These are phyloP conservation scores for Trematosphaeria pertusa DNA, from an alignment of 2,329 filamentous ascomycete genomes.

Conservation along the genomic window DNA sequence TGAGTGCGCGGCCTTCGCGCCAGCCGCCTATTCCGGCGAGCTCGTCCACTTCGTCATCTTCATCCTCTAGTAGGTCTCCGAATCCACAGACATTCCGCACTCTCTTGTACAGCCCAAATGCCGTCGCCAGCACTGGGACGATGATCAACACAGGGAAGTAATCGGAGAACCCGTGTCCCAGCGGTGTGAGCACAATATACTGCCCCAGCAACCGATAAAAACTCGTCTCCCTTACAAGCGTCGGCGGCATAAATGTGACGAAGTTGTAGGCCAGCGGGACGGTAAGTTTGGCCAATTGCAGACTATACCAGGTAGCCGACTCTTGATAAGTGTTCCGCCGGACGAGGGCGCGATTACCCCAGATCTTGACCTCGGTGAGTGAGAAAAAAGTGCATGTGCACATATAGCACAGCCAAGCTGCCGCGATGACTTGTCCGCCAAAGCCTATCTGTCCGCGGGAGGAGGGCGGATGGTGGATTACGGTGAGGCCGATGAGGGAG, in stretches of 20 bases:
- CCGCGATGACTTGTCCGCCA: slow-evolving; percentile 82
- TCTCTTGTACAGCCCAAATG: slow-evolving; percentile 89
- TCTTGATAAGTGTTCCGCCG: slow-evolving; percentile 90
- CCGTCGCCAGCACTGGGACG: slow-evolving; percentile 80
- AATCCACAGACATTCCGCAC: slow-evolving; percentile 81
- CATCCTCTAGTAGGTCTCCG: slow-evolving; percentile 78
- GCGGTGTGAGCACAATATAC: slow-evolving; percentile 80
- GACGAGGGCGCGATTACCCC: slow-evolving; percentile 92
- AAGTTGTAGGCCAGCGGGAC: slow-evolving; percentile 97
- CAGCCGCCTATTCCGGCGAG: slow-evolving; percentile 81
- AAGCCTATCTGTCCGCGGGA: slow-evolving; percentile 81
- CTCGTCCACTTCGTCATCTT: slow-evolving; percentile 67
- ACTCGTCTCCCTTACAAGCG: slow-evolving; percentile 76
- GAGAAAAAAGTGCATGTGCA: slow-evolving; percentile 85
- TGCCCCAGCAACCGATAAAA: slow-evolving; percentile 89
- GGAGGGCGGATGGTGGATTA: slow-evolving; percentile 77
- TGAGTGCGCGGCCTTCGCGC: slow-evolving; percentile 89
- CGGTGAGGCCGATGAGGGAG: slow-evolving; percentile 72
- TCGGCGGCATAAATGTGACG: slow-evolving; percentile 80
- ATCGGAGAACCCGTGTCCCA: slow-evolving; percentile 84
- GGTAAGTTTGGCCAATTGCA: slow-evolving; percentile 89
- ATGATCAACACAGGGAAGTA: slow-evolving; percentile 90
- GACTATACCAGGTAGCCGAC: slow-evolving; percentile 93
- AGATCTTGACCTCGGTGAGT: slow-evolving; percentile 93
- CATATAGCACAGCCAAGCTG: slow-evolving; percentile 96